Base-by-base conservation (phyloP, 2,329 filamentous ascomycete genomes). In the Aspergillus fischeri region DNA sequence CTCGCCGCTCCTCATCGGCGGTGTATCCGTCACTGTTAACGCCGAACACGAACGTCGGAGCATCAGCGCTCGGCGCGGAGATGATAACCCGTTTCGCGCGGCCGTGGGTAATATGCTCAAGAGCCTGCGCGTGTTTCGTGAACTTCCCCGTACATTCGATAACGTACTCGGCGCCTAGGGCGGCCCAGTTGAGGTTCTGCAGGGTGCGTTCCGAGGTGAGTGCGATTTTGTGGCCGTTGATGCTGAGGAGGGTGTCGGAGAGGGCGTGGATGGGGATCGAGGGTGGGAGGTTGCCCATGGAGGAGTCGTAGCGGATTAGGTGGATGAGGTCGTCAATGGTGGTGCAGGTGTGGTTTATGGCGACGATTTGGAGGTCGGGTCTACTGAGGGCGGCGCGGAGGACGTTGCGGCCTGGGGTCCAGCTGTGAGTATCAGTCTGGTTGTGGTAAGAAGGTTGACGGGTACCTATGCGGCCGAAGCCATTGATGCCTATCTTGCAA, bases 101-200 rank as follows among this genome's bases (percentile, higher is more conserved):
- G 73, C 90, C 91, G 79, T 87, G 85, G 78, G 62, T 66, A 49
- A 95, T 84, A 79, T 96, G 91, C 67, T 89, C 89, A 74, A 83
- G 83, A 74, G 91, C 91, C 86, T 93, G 93, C 60, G 93, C 91
- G 72, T 82, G 91, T 81, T 91, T 95, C 81, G 91, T 96, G 88
- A 69, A 69, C 51, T 69, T 69, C 32, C 67, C 67, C 0, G 67
- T 68, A 54, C 67, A 67, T 57, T 69, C 67, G 24, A 69, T 62
- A 3, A 70, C 64, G 49, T 68, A 70, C 45, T 70, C 67, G 14
- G 57, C 67, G 11, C 64, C 67, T 17, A 70, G 49, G 0, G 58
- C 53, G n/a, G 59, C 51, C 67, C 67, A 70, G 60, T 68, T 57
- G 53, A 70, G 64, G 29, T 67, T 67, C 56, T 64, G 65, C 11